Evolutionary conservation across 805 yeast species (phyloP).

Genomic region (Kluyveromyces nonfermentans): DNA sequence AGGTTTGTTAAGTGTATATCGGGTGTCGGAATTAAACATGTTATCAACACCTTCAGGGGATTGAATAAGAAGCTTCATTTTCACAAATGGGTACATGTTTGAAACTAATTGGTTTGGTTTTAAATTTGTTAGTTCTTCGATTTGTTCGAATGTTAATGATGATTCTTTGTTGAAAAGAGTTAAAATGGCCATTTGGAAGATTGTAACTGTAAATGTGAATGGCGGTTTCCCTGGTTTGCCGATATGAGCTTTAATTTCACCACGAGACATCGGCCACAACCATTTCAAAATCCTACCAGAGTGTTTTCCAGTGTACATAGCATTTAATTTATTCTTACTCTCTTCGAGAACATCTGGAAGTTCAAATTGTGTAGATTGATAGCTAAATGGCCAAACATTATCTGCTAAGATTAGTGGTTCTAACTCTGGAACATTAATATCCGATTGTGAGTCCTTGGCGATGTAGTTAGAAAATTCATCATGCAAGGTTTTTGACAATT

Average conservation of each 20-base stretch:
- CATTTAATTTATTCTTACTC: slow-evolving; percentile 58
- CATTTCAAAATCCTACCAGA: slow-evolving; percentile 84
- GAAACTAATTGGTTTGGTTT: slow-evolving; percentile 57
- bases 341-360: slow-evolving; percentile 61
- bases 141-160: slow-evolving; percentile 40
- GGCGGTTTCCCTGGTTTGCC: slow-evolving; percentile 77
- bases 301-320: slow-evolving; percentile 65
- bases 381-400: slow-evolving; percentile 73
- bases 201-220: slow-evolving; percentile 68
- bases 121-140: slow-evolving; percentile 60
- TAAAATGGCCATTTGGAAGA: slow-evolving; percentile 80
- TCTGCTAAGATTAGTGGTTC: slow-evolving; percentile 76
- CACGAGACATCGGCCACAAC: slow-evolving; percentile 93
- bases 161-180: slow-evolving; percentile 67
- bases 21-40: slow-evolving; percentile 43
- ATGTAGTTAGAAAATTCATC: slow-evolving; percentile 31
- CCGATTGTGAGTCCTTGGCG: slow-evolving; percentile 19
- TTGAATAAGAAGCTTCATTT: slow-evolving; percentile 64
- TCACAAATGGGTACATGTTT: slow-evolving; percentile 71
- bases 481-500: slow-evolving; percentile 68
- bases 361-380: slow-evolving; percentile 35
- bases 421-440: slow-evolving; percentile 38
- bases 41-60: slow-evolving; percentile 52
- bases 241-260: slow-evolving; percentile 81
- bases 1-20: slow-evolving; percentile 63